These are phyloP conservation scores for Rhodomyrtus psidioides DNA, from an alignment of 441 rosid genomes.

Conservation along the genomic window DNA sequence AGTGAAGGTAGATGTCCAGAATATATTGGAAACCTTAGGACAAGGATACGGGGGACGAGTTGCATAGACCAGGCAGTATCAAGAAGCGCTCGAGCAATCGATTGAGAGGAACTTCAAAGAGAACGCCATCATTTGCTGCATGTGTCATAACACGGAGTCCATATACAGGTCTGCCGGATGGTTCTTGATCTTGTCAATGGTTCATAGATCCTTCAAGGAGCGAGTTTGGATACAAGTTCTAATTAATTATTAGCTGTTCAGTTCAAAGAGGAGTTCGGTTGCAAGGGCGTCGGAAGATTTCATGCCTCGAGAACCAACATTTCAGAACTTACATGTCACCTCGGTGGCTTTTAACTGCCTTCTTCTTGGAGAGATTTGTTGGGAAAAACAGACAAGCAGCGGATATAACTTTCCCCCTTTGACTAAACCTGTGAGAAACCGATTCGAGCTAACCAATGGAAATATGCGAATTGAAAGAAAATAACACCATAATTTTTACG, in stretches of 20 bases:
- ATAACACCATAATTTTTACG: too few relatives aligned
- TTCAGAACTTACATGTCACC: not conserved
- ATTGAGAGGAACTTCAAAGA: not conserved
- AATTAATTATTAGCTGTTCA: not conserved
- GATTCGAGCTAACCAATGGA: too few relatives aligned
- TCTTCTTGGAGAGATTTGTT: not conserved
- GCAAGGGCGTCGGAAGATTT: not conserved
- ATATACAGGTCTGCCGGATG: not conserved
- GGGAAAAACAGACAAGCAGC: too few relatives aligned
- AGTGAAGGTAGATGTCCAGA: conserved; percentile 69
- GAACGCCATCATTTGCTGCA: not conserved
- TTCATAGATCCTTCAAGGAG: not conserved
- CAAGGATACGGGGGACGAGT: conserved; percentile 55
- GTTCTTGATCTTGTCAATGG: not conserved
- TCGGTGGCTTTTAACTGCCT: not conserved
- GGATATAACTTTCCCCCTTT: too few relatives aligned
- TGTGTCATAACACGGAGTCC: not conserved
- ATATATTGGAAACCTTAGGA: conserved; percentile 53
- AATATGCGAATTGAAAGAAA: too few relatives aligned
- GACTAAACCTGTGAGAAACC: too few relatives aligned
- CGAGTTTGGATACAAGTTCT: not conserved
- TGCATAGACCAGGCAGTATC: conserved; percentile 31
- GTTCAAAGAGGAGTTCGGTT: not conserved
- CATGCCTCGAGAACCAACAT: not conserved
- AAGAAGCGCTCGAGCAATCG: not conserved